phyloP scores from a whole-genome alignment of 331 rosid genomes.

The Malus hybrid region DNA sequence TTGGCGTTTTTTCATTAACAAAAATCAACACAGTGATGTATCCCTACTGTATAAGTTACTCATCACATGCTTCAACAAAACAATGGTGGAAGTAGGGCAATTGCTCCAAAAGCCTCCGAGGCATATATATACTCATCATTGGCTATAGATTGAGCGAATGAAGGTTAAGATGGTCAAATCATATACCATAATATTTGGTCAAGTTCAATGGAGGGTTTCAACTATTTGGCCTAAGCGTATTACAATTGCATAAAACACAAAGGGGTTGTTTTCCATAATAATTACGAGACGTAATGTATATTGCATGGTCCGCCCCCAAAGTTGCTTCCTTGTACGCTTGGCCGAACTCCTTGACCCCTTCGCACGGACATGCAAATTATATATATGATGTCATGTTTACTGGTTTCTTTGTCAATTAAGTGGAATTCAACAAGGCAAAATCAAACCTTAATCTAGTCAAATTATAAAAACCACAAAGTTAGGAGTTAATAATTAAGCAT shows the following conservation, averaged over 20 bases:
- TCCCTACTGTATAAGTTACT: too few relatives aligned
- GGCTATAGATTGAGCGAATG: not conserved
- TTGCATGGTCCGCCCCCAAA: not conserved
- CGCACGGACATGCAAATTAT: not conserved
- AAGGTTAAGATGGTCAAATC: not conserved
- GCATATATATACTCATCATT: too few relatives aligned
- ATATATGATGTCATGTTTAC: not conserved
- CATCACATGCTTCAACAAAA: not conserved
- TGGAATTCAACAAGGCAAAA: not conserved
- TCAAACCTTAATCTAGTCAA: not conserved
- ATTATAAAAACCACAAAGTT: not conserved
- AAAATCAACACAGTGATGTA: not conserved
- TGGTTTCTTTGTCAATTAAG: not conserved
- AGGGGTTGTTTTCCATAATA: too few relatives aligned
- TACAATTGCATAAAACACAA: too few relatives aligned
- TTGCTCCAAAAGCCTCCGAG: not conserved
- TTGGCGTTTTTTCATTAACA: too few relatives aligned
- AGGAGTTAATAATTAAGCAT: not conserved
- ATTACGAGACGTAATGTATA: too few relatives aligned
- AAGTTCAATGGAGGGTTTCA: not conserved
- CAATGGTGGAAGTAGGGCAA: not conserved
- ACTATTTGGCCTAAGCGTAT: not conserved
- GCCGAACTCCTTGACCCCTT: not conserved
- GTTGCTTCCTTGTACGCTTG: not conserved
- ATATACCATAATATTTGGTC: not conserved